A percentile compares a stretch with the other conserved stretches of the same genome.
phyloP scores from a whole-genome alignment of 768 basidiomycete genomes.

The Macrolepiota dolichaula region DNA sequence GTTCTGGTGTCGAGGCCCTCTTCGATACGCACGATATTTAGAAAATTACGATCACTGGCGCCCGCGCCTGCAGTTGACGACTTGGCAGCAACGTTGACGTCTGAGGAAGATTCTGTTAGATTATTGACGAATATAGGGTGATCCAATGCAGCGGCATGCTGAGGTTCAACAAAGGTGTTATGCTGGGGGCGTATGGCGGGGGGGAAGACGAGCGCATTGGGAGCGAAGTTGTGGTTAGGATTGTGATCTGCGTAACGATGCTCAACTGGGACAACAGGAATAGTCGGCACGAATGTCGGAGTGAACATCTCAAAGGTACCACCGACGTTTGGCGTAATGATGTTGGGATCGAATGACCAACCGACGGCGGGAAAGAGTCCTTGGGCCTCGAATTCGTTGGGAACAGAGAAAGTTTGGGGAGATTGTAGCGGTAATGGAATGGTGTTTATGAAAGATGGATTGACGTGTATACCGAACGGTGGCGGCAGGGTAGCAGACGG shows the following conservation, averaged over 20 bases:
- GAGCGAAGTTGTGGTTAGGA: background rate
- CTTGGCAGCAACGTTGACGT: background rate
- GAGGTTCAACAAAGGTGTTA: background rate
- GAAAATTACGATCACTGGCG: constrained; percentile 34
- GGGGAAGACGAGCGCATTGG: constrained; percentile 1
- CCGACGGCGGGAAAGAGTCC: background rate
- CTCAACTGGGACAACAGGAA: constrained; percentile 3
- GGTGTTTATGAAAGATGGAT: background rate
- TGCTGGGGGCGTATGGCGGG: background rate
- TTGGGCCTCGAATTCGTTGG: background rate
- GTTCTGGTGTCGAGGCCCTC: constrained; percentile 76
- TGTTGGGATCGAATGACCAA: constrained; percentile 7
- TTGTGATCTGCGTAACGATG: constrained; percentile 2
- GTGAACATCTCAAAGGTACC: constrained; percentile 7
- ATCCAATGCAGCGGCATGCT: background rate
- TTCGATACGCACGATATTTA: constrained; percentile 73
- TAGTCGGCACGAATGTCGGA: constrained; percentile 4
- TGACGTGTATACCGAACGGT: background rate
- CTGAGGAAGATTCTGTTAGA: background rate
- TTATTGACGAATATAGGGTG: constrained; percentile 7
- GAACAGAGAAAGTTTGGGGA: background rate
- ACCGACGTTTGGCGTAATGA: background rate
- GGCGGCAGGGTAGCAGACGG: background rate
- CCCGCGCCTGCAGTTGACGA: constrained; percentile 19
- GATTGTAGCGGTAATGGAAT: background rate